Base-by-base conservation (phyloP, 2,329 filamentous ascomycete species). In the Cladosporium sp. region DNA sequence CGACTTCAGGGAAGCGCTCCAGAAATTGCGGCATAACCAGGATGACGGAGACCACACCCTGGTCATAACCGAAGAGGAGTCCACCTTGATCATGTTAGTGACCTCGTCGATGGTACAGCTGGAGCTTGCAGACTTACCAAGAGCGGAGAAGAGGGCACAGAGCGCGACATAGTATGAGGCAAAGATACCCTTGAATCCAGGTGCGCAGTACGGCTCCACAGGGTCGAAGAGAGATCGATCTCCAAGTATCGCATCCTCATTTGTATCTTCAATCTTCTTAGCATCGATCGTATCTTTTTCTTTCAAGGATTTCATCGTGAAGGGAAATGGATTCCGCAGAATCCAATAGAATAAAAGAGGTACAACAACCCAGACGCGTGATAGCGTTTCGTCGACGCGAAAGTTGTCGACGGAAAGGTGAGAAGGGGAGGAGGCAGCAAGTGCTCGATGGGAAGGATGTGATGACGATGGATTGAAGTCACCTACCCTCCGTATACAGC, bases 11-110 rank as follows among this genome's bases (percentile, higher is more conserved):
- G 67, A 79, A 82, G 1, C 68, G 69, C 0, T 73, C 63, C 26
- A 80, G 76, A 66, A 83, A 83, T 58, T 82, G 79, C 0, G 75
- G 71, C 79, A 83, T 82, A 18, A 80, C 77, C 11, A 81, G 75
- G 66, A 82, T 81, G 54, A 83, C 76, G 5, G 67, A 69, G 10
- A 76, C 70, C 8, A 76, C 70, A 32, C 74, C 74, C 67, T 83
- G 81, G 64, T 79, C 80, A 34, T 64, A 64, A 32, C 62, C 62
- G 26, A 64, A 64, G 14, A 64, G 62, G 14, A 64, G 39, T 14
- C 62, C 62, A 21, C 62, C 62, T 63, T 10, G 21, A 25, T 23
- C 32, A 48, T 56, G 49, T 63, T 25, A 63, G 60, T 36, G 13
- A 13, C 10, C 30, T 18, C 18, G 13, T 21, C 7, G 10, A 14